Evolutionary conservation across 306 rosid genomes (phyloP), one percentile per base, ranked within the genome.

Genomic region (Albizia julibrissin): DNA sequence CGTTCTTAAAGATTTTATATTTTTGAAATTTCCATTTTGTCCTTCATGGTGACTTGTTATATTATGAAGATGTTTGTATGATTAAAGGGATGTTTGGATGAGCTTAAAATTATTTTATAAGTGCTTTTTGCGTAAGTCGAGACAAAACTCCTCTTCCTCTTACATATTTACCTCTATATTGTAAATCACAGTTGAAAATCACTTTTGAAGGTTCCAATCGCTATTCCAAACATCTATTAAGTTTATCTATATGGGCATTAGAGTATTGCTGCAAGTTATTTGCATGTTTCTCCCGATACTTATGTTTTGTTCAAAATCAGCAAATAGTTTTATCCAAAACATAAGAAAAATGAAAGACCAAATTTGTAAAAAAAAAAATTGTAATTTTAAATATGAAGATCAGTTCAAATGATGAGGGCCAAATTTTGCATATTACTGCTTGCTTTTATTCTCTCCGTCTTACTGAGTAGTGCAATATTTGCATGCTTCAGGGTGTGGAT

Each of bases 401-500:
- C 24, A 46, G 43, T 46, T 69, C 22, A 69, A 29, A 67, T 75
- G 64, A 67, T 75, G 64, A 56, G 29, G 27, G 27, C 27, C 29
- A 24, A 18, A 8, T 72, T 42, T 15, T 39, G 44, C 49, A 16
- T 62, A 49, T 72, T 12, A 21, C 0, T 72, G 65, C 54, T 59
- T 6, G 64, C 54, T 49, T 49, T 26, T 72, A 59, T 4, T 73
- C 72, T 13, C 11, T 29, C 49, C 12, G 18, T 49, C 67, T 12
- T 31, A 1, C 72, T 85, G 56, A 88, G 61, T 65, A 49, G 22
- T 68, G 59, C 54, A 59, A 39, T 8, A 33, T n/a, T 16, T 40
- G 18, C n/a, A 4, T 11, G 34, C 85, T 84, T 26, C 98, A 95
- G 99, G 99, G 99, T 68, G 92, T 91, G 12, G 97, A 95, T 77